phyloP scores from a whole-genome alignment of 768 basidiomycete species.

The Psilocybe sp. region DNA sequence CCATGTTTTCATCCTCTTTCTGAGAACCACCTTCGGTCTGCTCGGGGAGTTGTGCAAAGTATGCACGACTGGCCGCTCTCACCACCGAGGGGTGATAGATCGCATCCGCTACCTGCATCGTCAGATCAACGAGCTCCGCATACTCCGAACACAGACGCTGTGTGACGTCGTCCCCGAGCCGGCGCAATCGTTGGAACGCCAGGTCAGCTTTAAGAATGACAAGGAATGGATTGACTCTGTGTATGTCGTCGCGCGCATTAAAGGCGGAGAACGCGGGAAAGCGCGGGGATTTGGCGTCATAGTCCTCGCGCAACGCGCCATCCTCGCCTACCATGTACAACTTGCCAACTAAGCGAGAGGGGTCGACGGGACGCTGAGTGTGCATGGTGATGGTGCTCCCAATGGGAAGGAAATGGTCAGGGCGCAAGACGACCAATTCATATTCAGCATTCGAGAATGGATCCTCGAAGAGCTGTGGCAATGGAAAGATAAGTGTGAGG shows the following conservation, averaged over 20 bases:
- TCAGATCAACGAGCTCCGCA: slow-evolving; percentile 8
- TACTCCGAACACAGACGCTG: not conserved
- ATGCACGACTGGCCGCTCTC: not conserved
- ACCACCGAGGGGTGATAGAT: slow-evolving; percentile 7
- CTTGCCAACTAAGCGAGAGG: not conserved
- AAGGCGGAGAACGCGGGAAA: slow-evolving; percentile 3
- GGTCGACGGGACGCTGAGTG: not conserved
- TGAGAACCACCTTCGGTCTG: not conserved
- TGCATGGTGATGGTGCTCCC: slow-evolving; percentile 3
- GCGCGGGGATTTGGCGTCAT: not conserved
- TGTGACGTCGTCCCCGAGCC: not conserved
- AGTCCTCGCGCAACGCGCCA: slow-evolving; percentile 3
- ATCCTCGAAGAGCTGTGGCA: not conserved
- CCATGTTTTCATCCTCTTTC: no score
- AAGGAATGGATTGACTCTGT: slow-evolving; percentile 5
- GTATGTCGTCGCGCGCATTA: not conserved
- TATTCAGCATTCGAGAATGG: slow-evolving; percentile 10
- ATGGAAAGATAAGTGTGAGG: not conserved
- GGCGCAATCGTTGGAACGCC: slow-evolving; percentile 1
- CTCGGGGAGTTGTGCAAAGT: not conserved
- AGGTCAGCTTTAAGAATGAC: slow-evolving; percentile 7
- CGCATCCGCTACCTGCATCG: slow-evolving; percentile 5
- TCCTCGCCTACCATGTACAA: slow-evolving; percentile 4
- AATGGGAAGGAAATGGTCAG: slow-evolving; percentile 5
- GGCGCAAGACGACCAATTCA: slow-evolving; percentile 6